A percentile compares a stretch with the other conserved stretches of the same genome.
Evolutionary conservation across 768 basidiomycete species (phyloP).

Genomic region (Trametes punicea): DNA sequence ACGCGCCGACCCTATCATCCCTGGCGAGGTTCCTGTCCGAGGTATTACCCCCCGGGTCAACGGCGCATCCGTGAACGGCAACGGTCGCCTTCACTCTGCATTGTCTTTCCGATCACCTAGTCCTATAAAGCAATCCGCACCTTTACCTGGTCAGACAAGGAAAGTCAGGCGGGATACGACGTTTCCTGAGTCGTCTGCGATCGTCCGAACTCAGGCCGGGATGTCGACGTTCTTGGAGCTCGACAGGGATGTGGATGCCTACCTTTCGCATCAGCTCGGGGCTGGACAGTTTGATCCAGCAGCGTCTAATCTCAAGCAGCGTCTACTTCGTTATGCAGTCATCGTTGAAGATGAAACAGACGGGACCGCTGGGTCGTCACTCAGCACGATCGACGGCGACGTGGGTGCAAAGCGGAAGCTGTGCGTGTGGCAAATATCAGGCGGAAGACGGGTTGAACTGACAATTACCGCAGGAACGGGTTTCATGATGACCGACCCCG

Average conservation of each 20-base stretch:
- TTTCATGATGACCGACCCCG: constrained; percentile 45
- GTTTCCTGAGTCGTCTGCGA: constrained; percentile 66
- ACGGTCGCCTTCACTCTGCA: constrained; percentile 44
- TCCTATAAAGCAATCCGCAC: constrained; percentile 22
- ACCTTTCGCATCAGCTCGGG: constrained; percentile 16
- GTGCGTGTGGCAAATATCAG: constrained; percentile 31
- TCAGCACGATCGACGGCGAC: constrained; percentile 29
- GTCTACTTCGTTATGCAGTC: constrained; percentile 22
- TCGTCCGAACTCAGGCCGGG: constrained; percentile 66
- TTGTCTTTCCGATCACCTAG: constrained; percentile 33
- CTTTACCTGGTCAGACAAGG: constrained; percentile 21
- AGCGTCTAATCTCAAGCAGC: constrained; percentile 19
- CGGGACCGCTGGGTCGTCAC: background rate
- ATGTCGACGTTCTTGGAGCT: constrained; percentile 68
- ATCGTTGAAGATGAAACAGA: constrained; percentile 32
- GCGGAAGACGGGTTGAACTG: constrained; percentile 1
- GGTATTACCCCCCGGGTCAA: constrained; percentile 27
- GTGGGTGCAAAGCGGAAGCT: constrained; percentile 67
- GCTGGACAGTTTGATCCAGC: constrained; percentile 1
- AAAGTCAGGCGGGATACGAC: constrained; percentile 40
- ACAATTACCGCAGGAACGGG: constrained; percentile 29
- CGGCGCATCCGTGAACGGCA: constrained; percentile 37
- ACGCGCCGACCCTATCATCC: constrained; percentile 67
- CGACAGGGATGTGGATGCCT: constrained; percentile 46
- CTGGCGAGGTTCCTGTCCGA: constrained; percentile 36